Evolutionary conservation across 208 protist genomes (phyloP), one percentile per base, ranked within the genome.

Genomic region (Trypanosoma cruzi): DNA sequence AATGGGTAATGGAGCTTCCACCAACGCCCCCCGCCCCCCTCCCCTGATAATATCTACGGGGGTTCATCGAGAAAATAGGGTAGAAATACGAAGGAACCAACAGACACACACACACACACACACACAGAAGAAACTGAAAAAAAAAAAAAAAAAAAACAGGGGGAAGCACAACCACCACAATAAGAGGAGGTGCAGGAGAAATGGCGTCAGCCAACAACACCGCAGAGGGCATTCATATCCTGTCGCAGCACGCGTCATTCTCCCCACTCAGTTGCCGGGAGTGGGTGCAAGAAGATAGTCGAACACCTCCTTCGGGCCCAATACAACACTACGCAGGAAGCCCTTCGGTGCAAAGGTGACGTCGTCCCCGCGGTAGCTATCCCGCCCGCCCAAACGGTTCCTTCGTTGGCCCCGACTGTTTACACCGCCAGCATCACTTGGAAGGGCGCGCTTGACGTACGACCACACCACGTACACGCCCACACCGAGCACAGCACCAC

Each of bases 221-320:
- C 36, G 36, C 36, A 40, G 11, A 11, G 36, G 36, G 36, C 36
- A 40, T 40, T n/a, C n/a, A n/a, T n/a, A n/a, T n/a, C n/a, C n/a
- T 13, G 0, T 1, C 36, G 36, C 22, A 24, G 48, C 26, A 36
- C 22, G 50, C 20, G n/a, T 72, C 57, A 34, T 28, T 44, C 14
- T 40, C 20, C 32, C 24, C 48, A 20, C 11, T 67, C 57, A 75
- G 5, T 29, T 24, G 52, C 14, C 32, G 71, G 40, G 60, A 52
- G 44, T 20, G 1, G 88, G 85, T 42, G 85, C 85, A 20, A 94
- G 74, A 14, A 94, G 56, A 71, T 94, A 94, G 60, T 94, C 88
- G 46, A 90, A 85, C 49, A 94, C 75, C 62, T 91, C 88, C 79
- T 92, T 91, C 16, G 88, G 88, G 0, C 88, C 88, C 60, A 94